Evolutionary conservation across 2,329 filamentous ascomycete species (phyloP).

Genomic region (Ceratocystis destructans): DNA sequence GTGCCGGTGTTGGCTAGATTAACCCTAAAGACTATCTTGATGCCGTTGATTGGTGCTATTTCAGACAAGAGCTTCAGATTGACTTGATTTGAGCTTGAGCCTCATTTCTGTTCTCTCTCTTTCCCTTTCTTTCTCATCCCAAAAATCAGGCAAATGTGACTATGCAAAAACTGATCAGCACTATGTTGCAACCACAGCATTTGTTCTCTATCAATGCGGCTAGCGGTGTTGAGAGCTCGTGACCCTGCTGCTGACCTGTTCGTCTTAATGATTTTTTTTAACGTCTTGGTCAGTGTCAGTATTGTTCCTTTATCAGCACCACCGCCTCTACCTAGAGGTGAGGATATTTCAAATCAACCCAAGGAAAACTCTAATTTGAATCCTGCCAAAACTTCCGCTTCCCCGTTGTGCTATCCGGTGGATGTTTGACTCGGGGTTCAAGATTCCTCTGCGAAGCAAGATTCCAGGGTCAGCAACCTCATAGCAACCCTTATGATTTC

Average conservation of each 20-base stretch:
- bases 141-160: background rate
- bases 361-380: background rate
- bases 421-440: background rate
- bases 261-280: background rate
- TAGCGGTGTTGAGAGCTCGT: background rate
- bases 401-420: background rate
- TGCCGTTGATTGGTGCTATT: background rate
- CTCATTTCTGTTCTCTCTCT: background rate
- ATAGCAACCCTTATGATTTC: background rate
- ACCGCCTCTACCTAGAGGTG: background rate
- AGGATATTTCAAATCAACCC: background rate
- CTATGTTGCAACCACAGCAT: background rate
- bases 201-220: background rate
- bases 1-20: background rate
- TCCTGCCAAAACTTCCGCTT: conserved; percentile 3
- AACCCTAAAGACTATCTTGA: background rate
- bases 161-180: background rate
- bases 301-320: conserved; percentile 2
- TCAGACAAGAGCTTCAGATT: background rate
- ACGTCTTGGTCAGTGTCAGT: background rate
- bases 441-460: background rate
- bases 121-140: background rate
- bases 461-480: too few relatives aligned
- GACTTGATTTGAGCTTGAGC: background rate
- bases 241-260: background rate